These are phyloP conservation scores for Oryza australiensis DNA, from an alignment of 176 grass and related monocot species.

Conservation along the genomic window DNA sequence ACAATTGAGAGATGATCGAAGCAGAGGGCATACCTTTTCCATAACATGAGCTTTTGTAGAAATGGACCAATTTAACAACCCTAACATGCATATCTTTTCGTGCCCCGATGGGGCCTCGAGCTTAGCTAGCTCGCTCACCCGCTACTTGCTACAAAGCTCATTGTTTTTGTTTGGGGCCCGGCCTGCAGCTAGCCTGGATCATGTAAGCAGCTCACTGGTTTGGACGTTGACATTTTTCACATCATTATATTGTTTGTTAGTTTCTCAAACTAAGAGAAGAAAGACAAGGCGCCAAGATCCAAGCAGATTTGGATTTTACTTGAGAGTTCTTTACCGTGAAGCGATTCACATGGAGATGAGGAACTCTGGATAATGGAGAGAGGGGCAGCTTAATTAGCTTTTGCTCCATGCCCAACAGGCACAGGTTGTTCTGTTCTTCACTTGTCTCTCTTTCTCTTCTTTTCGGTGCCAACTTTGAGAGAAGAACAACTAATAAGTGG, in stretches of 20 bases:
- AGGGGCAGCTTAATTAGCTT: constrained; percentile 1
- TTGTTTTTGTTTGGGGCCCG: constrained; percentile 26
- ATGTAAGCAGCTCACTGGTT: not conserved
- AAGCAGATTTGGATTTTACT: not conserved
- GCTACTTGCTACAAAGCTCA: not conserved
- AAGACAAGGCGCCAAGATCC: not conserved
- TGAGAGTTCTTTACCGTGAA: not conserved
- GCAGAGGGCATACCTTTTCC: constrained; percentile 22
- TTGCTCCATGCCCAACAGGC: not conserved
- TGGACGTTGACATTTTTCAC: not conserved
- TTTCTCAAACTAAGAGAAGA: not conserved
- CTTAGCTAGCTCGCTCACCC: not conserved
- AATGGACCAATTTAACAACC: constrained; percentile 43
- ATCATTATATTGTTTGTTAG: not conserved
- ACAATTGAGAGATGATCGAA: constrained; percentile 43
- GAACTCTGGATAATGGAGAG: not conserved
- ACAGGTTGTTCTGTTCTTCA: not conserved
- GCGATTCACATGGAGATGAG: not conserved
- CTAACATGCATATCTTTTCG: constrained; percentile 1
- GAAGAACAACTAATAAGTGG: not conserved
- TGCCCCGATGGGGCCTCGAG: constrained; percentile 32
- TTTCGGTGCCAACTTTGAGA: not conserved
- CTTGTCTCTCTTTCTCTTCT: not conserved
- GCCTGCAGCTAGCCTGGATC: constrained; percentile 3
- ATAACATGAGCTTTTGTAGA: constrained; percentile 38